These are phyloP conservation scores for Podila minutissima DNA, from an alignment of 192 early-diverging fungal genomes.

Conservation along the genomic window DNA sequence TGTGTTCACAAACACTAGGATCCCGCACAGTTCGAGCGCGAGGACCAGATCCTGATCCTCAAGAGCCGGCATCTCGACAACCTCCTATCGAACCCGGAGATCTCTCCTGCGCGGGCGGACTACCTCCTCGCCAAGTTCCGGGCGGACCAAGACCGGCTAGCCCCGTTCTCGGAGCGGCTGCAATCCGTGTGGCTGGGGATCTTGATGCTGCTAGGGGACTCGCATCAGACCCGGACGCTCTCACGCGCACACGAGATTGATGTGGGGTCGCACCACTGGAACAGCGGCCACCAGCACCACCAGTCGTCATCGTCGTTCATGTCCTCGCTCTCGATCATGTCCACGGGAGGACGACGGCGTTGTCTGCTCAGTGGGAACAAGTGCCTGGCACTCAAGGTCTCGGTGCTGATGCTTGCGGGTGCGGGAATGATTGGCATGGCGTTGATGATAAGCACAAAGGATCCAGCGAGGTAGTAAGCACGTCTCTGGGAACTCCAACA, in stretches of 20 bases:
- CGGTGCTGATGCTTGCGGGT: slow-evolving; percentile 15
- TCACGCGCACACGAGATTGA: not conserved
- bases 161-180: slow-evolving; percentile 2
- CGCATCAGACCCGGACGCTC: not conserved
- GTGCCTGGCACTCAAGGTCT: slow-evolving; percentile 28
- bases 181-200: slow-evolving; percentile 32
- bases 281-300: not conserved
- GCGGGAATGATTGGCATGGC: slow-evolving; percentile 38
- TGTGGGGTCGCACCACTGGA: not conserved
- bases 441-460: slow-evolving; percentile 14
- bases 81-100: slow-evolving; percentile 8
- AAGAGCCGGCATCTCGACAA: slow-evolving; percentile 30
- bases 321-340: not conserved
- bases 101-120: not conserved
- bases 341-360: not conserved
- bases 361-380: slow-evolving; percentile 11
- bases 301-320: not conserved
- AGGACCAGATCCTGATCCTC: slow-evolving; percentile 15
- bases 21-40: slow-evolving; percentile 12
- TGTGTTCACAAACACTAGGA: slow-evolving; percentile 3
- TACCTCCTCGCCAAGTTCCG: not conserved
- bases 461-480: not conserved
- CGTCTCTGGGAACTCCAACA: not conserved
- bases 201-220: slow-evolving; percentile 7
- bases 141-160: slow-evolving; percentile 14